Evolutionary conservation across 2,329 filamentous ascomycete species (phyloP), one percentile per base, ranked within the genome.

Genomic region (Aspergillus unguis): DNA sequence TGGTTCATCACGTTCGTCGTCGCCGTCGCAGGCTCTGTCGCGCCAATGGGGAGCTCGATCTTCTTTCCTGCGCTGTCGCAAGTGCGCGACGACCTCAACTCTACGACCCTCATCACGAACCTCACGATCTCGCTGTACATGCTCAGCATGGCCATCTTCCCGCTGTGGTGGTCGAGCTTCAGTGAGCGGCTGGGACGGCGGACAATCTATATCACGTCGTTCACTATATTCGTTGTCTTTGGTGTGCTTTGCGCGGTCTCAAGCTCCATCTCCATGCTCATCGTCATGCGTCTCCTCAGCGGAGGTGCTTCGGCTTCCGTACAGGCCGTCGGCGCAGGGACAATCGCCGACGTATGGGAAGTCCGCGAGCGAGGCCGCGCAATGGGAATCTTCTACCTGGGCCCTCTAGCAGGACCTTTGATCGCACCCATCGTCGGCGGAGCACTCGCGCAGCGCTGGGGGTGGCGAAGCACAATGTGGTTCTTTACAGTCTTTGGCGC

Each of bases 381-480:
- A n/a, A 94, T 94, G 88, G 83, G 87, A 2, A 78, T 88, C 37
- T 94, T 92, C 70, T 94, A 92, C 62, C 78, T 94, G 0, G 90
- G 90, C 0, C 89, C 90, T 0, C 71, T 94, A 6, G 80, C 85
- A 44, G 89, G 88, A 0, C 90, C 90, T 0, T 71, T 94, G 10
- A 69, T 92, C 5, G 84, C 86, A 0, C 90, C 90, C 2, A 87
- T 94, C 48, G 77, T 94, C 31, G 90, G 89, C 48, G 90, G 89
- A 40, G 82, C 80, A 0, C 71, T 95, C n/a, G 79, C 86, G 1
- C 74, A 89, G 59, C 76, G 70, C 5, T 85, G 87, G 64, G 83
- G 85, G 1, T 94, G 90, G 90, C 78, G 86, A 61, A 84, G 84
- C 36, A 88, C 87, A 1, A 83, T 90, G 75, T 94, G 87, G 85